Percentiles rank a stretch among this genome's conserved stretches.
Evolutionary conservation across 305 asterid genomes (phyloP).

Genomic region (Solanum hybrid): DNA sequence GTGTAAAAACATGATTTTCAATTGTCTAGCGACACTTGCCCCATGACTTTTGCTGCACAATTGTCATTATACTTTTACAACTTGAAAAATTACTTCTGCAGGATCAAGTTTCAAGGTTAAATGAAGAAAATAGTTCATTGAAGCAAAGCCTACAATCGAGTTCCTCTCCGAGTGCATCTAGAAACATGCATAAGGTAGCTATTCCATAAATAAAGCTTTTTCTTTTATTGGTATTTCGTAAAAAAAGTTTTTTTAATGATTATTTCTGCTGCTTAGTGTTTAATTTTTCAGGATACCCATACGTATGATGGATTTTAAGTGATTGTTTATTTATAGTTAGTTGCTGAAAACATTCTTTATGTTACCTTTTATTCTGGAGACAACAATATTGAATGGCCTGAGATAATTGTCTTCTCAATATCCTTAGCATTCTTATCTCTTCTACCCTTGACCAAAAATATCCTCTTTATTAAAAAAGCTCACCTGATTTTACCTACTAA

Average conservation of each 20-base stretch:
- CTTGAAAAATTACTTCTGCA: conserved; percentile 17
- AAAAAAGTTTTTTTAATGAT: neutral
- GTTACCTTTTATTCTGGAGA: neutral
- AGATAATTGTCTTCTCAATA: neutral
- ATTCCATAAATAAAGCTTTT: neutral
- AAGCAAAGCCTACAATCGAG: conserved; percentile 63
- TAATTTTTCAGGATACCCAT: conserved; percentile 5
- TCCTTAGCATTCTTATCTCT: neutral
- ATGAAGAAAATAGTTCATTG: conserved; percentile 71
- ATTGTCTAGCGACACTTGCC: neutral
- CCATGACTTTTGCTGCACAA: neutral
- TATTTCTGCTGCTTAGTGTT: neutral
- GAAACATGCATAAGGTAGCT: conserved; percentile 53
- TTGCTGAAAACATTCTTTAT: neutral
- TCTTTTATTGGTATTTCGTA: neutral
- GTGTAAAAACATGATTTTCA: neutral
- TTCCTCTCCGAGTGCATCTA: conserved; percentile 52
- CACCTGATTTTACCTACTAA: neutral
- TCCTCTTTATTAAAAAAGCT: neutral
- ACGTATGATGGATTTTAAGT: conserved; percentile 5
- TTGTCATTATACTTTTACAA: neutral
- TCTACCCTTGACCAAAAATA: neutral
- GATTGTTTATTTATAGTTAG: neutral
- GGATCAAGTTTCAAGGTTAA: conserved; percentile 64
- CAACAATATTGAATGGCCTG: neutral